Evolutionary conservation across 495 filamentous ascomycete species (phyloP).

Genomic region (Aspergillus bertholletiae): DNA sequence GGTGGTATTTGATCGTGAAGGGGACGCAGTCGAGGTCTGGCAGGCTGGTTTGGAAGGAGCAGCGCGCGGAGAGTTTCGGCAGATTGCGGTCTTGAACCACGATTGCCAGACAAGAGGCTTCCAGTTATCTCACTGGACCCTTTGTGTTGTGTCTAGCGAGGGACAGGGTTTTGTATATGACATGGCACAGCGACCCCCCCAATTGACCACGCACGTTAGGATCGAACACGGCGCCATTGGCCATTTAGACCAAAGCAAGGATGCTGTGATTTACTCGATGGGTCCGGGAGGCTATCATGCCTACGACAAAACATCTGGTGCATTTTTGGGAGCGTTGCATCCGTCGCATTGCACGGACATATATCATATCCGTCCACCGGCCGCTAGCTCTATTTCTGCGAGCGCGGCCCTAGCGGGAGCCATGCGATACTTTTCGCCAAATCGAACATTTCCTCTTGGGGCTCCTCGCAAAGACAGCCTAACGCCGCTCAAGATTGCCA

Average conservation of each 20-base stretch:
- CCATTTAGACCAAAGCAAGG: constrained; percentile 35
- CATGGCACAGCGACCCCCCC: constrained; percentile 35
- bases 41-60: constrained; percentile 28
- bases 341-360: constrained; percentile 25
- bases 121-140: constrained; percentile 35
- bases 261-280: constrained; percentile 38
- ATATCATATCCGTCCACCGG: constrained; percentile 32
- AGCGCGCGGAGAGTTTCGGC: constrained; percentile 33
- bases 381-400: constrained; percentile 8
- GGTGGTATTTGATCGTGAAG: constrained; percentile 38
- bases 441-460: constrained; percentile 10
- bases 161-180: constrained; percentile 41
- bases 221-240: constrained; percentile 34
- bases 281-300: constrained; percentile 33
- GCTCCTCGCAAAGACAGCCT: constrained; percentile 21
- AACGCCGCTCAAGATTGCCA: constrained; percentile 21
- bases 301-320: constrained; percentile 29
- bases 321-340: constrained; percentile 26
- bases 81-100: constrained; percentile 33
- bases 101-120: constrained; percentile 38
- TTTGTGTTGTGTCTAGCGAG: constrained; percentile 38
- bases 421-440: constrained; percentile 11
- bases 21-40: constrained; percentile 39
- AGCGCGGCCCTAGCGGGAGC: constrained; percentile 17
- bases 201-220: constrained; percentile 21